Evolutionary conservation across 768 basidiomycete species (phyloP).

Genomic region (Tremella yokohamensis): DNA sequence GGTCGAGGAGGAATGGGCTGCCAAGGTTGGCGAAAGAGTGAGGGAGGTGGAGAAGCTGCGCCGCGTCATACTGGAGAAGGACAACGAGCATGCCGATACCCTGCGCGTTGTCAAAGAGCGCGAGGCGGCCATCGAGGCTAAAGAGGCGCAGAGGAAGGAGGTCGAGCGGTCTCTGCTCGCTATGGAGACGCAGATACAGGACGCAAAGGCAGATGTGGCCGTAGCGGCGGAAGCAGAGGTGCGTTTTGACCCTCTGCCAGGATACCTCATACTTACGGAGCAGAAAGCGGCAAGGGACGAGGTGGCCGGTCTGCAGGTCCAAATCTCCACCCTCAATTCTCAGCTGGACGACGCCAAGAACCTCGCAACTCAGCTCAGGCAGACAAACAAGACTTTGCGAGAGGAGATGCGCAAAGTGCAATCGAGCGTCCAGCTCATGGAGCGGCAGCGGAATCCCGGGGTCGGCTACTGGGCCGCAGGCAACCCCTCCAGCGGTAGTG

Average conservation of each 20-base stretch:
- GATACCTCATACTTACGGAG: not conserved
- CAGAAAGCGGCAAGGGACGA: constrained; percentile 49
- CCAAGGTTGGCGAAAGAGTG: constrained; percentile 72
- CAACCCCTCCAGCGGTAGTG: constrained; percentile 25
- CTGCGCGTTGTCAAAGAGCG: constrained; percentile 54
- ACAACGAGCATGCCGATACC: constrained; percentile 61
- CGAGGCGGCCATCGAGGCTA: constrained; percentile 59
- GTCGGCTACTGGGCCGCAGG: constrained; percentile 76
- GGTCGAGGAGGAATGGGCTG: constrained; percentile 82
- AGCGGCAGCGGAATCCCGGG: constrained; percentile 86
- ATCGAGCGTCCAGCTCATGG: constrained; percentile 81
- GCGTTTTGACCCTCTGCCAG: constrained; percentile 10
- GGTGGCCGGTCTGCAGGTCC: constrained; percentile 24
- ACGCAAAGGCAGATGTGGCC: constrained; percentile 53
- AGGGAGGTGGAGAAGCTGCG: constrained; percentile 73
- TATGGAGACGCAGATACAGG: constrained; percentile 51
- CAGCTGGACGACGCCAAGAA: constrained; percentile 69
- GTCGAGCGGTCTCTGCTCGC: constrained; percentile 51
- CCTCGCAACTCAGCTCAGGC: constrained; percentile 66
- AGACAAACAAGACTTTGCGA: constrained; percentile 81
- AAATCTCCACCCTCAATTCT: constrained; percentile 58
- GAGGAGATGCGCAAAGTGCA: constrained; percentile 96
- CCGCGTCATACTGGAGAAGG: constrained; percentile 60
- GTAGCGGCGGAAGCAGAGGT: constrained; percentile 55
- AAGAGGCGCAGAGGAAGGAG: constrained; percentile 50